A percentile compares a stretch with the other conserved stretches of the same genome.
phyloP scores from a whole-genome alignment of 164 flowering plant species.

The Platanus orientalis region DNA sequence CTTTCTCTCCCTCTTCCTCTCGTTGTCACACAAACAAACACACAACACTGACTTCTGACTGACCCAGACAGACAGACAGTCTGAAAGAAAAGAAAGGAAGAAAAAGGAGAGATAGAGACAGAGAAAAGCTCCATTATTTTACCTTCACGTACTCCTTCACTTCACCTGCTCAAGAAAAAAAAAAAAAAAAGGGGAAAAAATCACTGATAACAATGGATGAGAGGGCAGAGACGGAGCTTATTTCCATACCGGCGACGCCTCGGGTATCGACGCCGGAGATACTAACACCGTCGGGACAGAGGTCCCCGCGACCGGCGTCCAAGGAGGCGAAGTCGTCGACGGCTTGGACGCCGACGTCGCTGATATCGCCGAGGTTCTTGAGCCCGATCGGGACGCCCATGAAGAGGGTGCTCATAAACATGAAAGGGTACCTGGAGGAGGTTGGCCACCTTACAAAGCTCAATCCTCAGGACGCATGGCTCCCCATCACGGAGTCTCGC shows the following conservation, averaged over 20 bases:
- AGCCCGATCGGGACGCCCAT: conserved; percentile 97
- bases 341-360: conserved; percentile 89
- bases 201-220: too few species aligned
- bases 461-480: conserved; percentile 98
- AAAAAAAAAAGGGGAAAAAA: too few species aligned
- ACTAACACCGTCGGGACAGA: conserved; percentile 78
- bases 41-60: too few species aligned
- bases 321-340: conserved; percentile 39
- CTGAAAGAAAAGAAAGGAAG: too few species aligned
- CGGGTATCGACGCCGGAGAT: conserved; percentile 81
- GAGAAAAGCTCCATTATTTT: too few species aligned
- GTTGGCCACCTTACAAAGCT: conserved; percentile 95
- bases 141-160: too few species aligned
- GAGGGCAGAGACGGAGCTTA: conserved; percentile 83
- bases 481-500: conserved; percentile 93
- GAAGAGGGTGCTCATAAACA: conserved; percentile 87
- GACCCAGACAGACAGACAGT: too few species aligned
- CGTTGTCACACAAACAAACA: too few species aligned
- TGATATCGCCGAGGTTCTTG: conserved; percentile 88
- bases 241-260: conserved; percentile 95
- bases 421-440: conserved; percentile 95
- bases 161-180: too few species aligned
- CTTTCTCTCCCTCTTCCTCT: too few species aligned
- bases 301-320: conserved; percentile 58
- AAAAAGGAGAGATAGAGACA: too few species aligned